Percentiles rank a stretch among this genome's conserved stretches.
phyloP scores from a whole-genome alignment of 306 rosid genomes.

The Dalbergia cultrata region DNA sequence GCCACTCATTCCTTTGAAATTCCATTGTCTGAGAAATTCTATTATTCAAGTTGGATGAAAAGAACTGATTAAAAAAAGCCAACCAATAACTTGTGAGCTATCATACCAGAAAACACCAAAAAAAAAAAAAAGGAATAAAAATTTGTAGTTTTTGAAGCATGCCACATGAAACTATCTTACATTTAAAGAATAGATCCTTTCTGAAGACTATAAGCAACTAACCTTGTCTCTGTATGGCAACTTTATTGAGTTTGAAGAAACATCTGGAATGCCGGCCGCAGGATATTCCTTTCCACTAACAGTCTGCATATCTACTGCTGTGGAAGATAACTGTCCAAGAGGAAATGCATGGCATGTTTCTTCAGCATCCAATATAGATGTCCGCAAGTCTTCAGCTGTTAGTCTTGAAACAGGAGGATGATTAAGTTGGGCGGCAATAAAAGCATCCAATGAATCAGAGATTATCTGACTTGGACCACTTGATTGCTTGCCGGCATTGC shows the following conservation, averaged over 20 bases:
- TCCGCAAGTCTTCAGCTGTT: conserved; percentile 55
- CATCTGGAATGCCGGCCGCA: conserved; percentile 53
- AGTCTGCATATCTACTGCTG: conserved; percentile 51
- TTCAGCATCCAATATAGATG: conserved; percentile 89
- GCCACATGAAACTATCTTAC: conserved; percentile 27
- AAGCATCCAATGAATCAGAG: conserved; percentile 74
- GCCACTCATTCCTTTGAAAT: conserved; percentile 34
- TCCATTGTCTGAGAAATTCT: not conserved
- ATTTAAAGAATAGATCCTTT: conserved; percentile 34
- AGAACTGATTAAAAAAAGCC: conserved; percentile 8
- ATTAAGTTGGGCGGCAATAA: conserved; percentile 51
- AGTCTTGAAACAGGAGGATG: conserved; percentile 54
- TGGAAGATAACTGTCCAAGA: conserved; percentile 57
- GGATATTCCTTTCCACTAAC: conserved; percentile 43
- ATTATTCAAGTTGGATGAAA: conserved; percentile 11
- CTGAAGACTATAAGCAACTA: conserved; percentile 33
- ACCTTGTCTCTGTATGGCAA: conserved; percentile 66
- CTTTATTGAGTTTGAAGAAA: conserved; percentile 57
- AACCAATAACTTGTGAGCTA: not conserved
- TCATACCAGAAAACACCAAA: not conserved
- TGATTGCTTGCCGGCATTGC: conserved; percentile 52
- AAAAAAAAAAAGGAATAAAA: not conserved
- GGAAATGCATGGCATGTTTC: conserved; percentile 90
- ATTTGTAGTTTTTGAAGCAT: not conserved
- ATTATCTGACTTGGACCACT: conserved; percentile 48